Evolutionary conservation across 805 yeast genomes (phyloP).

Genomic region (Debaryomyces prosopidis): DNA sequence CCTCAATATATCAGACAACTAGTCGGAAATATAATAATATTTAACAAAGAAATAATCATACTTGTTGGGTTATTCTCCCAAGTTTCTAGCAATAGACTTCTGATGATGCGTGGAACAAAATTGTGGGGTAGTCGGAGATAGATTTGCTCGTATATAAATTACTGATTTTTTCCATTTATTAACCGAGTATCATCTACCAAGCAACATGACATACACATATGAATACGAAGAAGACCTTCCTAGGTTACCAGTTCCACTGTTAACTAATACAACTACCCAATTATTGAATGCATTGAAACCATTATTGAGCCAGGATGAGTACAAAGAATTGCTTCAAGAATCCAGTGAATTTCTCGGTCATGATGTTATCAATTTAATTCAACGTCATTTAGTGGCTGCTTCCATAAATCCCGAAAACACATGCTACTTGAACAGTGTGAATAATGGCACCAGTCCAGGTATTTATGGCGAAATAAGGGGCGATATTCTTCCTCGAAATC

Average conservation of each 20-base stretch:
- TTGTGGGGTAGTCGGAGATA: not conserved
- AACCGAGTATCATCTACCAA: too few species aligned
- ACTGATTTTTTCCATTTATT: too few species aligned
- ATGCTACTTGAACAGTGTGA: conserved; percentile 57
- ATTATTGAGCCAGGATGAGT: conserved; percentile 53
- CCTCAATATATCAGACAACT: too few species aligned
- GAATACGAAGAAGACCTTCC: conserved; percentile 49
- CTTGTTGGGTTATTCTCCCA: too few species aligned
- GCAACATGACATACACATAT: conserved; percentile 26
- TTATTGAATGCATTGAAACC: conserved; percentile 61
- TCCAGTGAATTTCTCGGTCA: conserved; percentile 48
- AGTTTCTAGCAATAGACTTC: too few species aligned
- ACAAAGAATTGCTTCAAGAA: conserved; percentile 40
- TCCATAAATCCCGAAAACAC: conserved; percentile 37
- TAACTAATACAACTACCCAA: conserved; percentile 51
- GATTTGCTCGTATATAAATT: not conserved
- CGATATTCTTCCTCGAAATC: conserved; percentile 73
- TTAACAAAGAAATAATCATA: too few species aligned
- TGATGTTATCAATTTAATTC: conserved; percentile 45
- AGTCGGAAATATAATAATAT: too few species aligned
- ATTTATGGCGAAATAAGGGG: conserved; percentile 65
- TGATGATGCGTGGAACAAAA: too few species aligned
- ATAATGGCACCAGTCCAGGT: conserved; percentile 52
- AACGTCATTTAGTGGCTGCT: conserved; percentile 53
- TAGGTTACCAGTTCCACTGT: conserved; percentile 60